phyloP scores from a whole-genome alignment of 768 basidiomycete genomes.

The Suillus subalutaceus region DNA sequence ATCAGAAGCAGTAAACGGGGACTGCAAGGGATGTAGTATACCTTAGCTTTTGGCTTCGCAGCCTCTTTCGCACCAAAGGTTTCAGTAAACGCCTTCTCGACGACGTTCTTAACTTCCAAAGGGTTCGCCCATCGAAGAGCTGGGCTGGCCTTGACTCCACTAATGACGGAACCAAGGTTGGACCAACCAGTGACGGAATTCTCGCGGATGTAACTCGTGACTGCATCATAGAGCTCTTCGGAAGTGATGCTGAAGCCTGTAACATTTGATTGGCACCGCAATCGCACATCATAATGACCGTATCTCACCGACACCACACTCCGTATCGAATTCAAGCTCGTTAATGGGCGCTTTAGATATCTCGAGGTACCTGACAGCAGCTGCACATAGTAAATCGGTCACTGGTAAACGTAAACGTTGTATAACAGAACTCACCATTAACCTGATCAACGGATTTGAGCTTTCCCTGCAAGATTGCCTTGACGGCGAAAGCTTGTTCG shows the following conservation, averaged over 20 bases:
- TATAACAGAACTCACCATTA: conserved; percentile 55
- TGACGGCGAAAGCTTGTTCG: conserved; percentile 64
- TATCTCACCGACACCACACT: conserved; percentile 85
- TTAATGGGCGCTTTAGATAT: conserved; percentile 62
- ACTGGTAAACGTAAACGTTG: conserved; percentile 5
- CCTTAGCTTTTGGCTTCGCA: conserved; percentile 69
- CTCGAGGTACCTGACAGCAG: conserved; percentile 74
- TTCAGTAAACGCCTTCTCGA: conserved; percentile 68
- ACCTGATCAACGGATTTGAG: conserved; percentile 87
- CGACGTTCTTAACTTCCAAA: conserved; percentile 80
- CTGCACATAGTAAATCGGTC: conserved; percentile 15
- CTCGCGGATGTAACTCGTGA: conserved; percentile 59
- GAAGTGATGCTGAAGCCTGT: conserved; percentile 80
- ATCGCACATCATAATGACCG: conserved; percentile 6
- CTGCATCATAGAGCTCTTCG: conserved; percentile 58
- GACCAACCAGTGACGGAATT: conserved; percentile 72
- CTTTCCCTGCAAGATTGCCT: conserved; percentile 69
- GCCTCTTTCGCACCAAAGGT: conserved; percentile 75
- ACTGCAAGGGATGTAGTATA: conserved; percentile 26
- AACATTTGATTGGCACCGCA: conserved; percentile 5
- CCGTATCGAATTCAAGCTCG: conserved; percentile 68
- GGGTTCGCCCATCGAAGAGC: conserved; percentile 82
- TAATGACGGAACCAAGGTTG: conserved; percentile 67
- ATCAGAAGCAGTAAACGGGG: not conserved
- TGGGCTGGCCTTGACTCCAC: conserved; percentile 60